A percentile compares a stretch with the other conserved stretches of the same genome.
Evolutionary conservation across 2,329 filamentous ascomycete genomes (phyloP).

Genomic region (Zarea fungicola): DNA sequence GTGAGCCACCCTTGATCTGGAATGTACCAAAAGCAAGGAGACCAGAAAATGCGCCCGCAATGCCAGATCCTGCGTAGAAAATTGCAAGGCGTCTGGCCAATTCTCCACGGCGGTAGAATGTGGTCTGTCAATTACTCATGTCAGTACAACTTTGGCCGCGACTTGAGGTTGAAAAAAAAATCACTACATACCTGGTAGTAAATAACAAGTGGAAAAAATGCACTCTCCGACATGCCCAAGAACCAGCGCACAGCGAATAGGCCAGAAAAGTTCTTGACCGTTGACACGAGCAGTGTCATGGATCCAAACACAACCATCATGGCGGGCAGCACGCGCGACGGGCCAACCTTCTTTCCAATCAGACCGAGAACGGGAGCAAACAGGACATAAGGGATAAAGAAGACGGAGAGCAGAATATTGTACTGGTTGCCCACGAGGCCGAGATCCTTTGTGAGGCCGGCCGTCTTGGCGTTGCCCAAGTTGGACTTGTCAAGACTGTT

Average conservation of each 20-base stretch:
- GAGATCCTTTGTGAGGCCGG: constrained; percentile 26
- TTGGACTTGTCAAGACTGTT: constrained; percentile 54
- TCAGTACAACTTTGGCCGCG: too few relatives aligned
- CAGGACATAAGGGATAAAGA: constrained; percentile 57
- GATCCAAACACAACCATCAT: constrained; percentile 68
- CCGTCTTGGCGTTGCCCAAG: constrained; percentile 46
- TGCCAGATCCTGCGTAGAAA: constrained; percentile 72
- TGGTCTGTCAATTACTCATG: too few relatives aligned
- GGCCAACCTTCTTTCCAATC: constrained; percentile 65
- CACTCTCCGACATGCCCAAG: constrained; percentile 50
- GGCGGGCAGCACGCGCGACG: constrained; percentile 59
- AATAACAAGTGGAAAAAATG: constrained; percentile 49
- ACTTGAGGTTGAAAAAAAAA: too few relatives aligned
- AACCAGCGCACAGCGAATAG: constrained; percentile 46
- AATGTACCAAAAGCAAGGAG: constrained; percentile 45
- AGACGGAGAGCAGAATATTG: constrained; percentile 47
- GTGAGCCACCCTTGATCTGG: constrained; percentile 34
- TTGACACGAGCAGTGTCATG: constrained; percentile 56
- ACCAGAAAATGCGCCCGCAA: constrained; percentile 55
- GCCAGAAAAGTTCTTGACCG: constrained; percentile 43
- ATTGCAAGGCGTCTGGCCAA: constrained; percentile 47
- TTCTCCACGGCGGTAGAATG: constrained; percentile 46
- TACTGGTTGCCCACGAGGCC: constrained; percentile 53
- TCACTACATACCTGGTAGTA: too few relatives aligned
- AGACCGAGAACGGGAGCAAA: constrained; percentile 54